These are phyloP conservation scores for Solanum boliviense DNA, from an alignment of 257 asterid species.

Conservation along the genomic window DNA sequence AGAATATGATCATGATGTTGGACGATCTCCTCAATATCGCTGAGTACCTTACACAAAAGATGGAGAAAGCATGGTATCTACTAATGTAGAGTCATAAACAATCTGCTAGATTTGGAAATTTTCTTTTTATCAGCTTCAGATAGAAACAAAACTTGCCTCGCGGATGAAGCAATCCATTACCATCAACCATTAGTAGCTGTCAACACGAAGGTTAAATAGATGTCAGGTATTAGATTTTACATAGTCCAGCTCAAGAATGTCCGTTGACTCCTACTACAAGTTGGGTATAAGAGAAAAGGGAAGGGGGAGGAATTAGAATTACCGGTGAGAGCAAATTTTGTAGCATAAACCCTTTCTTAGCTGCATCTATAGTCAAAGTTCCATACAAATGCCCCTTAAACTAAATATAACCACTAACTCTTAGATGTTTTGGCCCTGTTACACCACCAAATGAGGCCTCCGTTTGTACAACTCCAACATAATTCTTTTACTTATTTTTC, in stretches of 20 bases:
- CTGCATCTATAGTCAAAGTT: background rate
- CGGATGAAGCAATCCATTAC: slow-evolving; percentile 93
- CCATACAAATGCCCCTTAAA: background rate
- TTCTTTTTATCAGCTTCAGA: background rate
- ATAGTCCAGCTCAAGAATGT: background rate
- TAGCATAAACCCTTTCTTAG: background rate
- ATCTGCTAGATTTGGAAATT: background rate
- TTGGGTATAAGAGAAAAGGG: background rate
- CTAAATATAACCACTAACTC: background rate
- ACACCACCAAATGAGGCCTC: background rate
- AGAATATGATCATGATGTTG: background rate
- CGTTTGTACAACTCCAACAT: background rate
- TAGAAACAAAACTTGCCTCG: slow-evolving; percentile 51
- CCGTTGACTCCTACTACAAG: background rate
- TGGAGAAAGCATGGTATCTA: background rate
- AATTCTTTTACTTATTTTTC: background rate
- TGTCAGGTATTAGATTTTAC: background rate
- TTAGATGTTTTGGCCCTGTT: background rate
- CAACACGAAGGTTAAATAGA: background rate
- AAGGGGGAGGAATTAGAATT: background rate
- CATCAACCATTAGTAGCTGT: slow-evolving; percentile 91
- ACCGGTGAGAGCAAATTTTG: background rate
- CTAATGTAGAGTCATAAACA: background rate
- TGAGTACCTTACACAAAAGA: background rate
- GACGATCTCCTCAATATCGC: background rate